These are phyloP conservation scores for Volutella citrinella DNA, from an alignment of 2,329 filamentous ascomycete species.

Conservation along the genomic window DNA sequence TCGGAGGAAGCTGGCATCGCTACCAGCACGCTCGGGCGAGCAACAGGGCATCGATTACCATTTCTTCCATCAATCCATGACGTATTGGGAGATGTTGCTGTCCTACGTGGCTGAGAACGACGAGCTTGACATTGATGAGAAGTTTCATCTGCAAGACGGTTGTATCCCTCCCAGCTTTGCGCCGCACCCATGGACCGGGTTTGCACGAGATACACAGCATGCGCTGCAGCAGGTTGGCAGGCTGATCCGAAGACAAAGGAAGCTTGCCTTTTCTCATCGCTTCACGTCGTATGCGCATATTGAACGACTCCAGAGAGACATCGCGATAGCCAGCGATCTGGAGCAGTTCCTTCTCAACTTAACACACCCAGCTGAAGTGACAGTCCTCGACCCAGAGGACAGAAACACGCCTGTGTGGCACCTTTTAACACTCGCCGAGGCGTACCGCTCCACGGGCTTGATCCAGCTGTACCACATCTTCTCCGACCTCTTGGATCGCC, in stretches of 20 bases:
- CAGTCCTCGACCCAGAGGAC: conserved; percentile 23
- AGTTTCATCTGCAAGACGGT: neutral
- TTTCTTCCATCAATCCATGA: conserved; percentile 12
- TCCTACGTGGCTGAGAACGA: conserved; percentile 13
- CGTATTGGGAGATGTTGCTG: conserved; percentile 15
- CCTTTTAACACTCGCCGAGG: conserved; percentile 24
- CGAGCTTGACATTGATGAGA: no score
- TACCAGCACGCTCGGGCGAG: neutral
- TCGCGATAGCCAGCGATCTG: conserved; percentile 10
- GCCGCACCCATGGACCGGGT: conserved; percentile 14
- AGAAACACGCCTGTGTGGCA: conserved; percentile 22
- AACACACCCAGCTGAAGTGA: conserved; percentile 10
- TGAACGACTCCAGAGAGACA: conserved; percentile 9
- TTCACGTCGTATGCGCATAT: conserved; percentile 6
- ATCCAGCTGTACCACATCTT: conserved; percentile 32
- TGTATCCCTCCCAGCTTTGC: conserved; percentile 6
- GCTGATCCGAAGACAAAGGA: conserved; percentile 9
- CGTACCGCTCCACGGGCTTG: conserved; percentile 25
- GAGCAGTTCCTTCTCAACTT: conserved; percentile 6
- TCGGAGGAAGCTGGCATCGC: conserved; percentile 5
- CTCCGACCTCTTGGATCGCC: conserved; percentile 38
- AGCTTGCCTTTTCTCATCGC: conserved; percentile 6
- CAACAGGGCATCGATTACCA: conserved; percentile 8
- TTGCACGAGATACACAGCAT: conserved; percentile 6
- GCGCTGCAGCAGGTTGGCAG: conserved; percentile 10